Evolutionary conservation across 1,284 basidiomycete species (phyloP), one percentile per base, ranked within the genome.

Genomic region (Rhodotorula mucilaginosa): DNA sequence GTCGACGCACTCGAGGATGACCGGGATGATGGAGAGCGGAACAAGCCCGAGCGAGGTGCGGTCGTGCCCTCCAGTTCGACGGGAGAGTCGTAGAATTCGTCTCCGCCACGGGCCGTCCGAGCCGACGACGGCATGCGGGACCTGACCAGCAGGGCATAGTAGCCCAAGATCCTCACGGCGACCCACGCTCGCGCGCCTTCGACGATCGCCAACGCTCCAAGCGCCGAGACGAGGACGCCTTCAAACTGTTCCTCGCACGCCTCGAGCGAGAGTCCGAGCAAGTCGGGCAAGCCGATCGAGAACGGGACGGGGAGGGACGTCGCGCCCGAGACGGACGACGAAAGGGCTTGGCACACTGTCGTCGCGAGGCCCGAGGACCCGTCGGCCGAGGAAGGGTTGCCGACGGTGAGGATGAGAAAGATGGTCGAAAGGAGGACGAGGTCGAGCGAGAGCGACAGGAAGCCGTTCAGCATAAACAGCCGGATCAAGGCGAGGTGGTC

Each of bases 381-480:
- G 13, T 66, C 60, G 3, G 68, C 44, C n/a, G 63, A 61, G 13
- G 69, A 58, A 5, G 67, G 34, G 46, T 29, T 34, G n/a, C 61
- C n/a, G 58, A 59, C 46, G 44, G 57, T 48, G 12, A 69, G 54
- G 48, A 65, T 47, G 39, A 66, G 47, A 51, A 70, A 39, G 61
- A 58, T 56, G 39, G 70, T 57, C 58, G 61, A 29, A 5, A 74
- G 46, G 58, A 74, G 61, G 48, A 66, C n/a, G 52, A 65, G 23
- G 56, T 74, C 72, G 63, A 66, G 67, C 8, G 49, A 51, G 63
- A 72, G 64, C 10, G 70, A 61, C 58, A 74, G 62, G 68, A 74
- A 65, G n/a, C 66, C 52, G 66, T 72, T 70, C 47, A 74, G 68
- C 46, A 67, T 65, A 63, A 68, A 74, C 19, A 74, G 64, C 23